These are phyloP conservation scores for Aquilaria agallochum DNA, from an alignment of 441 rosid species.

Conservation along the genomic window DNA sequence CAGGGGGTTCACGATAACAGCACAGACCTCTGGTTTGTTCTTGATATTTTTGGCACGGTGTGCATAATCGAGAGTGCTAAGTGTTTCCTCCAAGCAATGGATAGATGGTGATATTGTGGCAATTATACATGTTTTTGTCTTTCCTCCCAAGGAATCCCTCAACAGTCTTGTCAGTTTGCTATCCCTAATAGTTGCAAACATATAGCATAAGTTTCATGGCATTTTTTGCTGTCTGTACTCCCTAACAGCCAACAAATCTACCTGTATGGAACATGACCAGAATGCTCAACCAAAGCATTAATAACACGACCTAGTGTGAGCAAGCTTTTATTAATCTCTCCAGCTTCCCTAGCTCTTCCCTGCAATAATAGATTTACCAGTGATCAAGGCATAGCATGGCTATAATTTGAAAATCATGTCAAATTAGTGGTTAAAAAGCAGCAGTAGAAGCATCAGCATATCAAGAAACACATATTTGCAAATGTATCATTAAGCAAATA, in stretches of 20 bases:
- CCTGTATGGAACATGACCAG: constrained; percentile 98
- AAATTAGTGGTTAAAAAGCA: neutral
- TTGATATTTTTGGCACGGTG: constrained; percentile 97
- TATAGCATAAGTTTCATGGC: constrained; percentile 1
- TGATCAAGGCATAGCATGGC: constrained; percentile 11
- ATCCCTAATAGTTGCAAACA: constrained; percentile 50
- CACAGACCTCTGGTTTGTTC: constrained; percentile 91
- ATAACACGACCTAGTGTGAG: constrained; percentile 99
- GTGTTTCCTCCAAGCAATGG: constrained; percentile 95
- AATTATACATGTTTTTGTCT: constrained; percentile 96
- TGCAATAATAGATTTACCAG: constrained; percentile 33
- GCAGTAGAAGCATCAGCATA: neutral
- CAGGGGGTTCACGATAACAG: neutral
- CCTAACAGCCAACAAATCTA: constrained; percentile 16
- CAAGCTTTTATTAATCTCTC: constrained; percentile 98
- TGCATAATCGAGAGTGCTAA: constrained; percentile 96
- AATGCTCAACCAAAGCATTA: constrained; percentile 95
- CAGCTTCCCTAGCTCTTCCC: constrained; percentile 99
- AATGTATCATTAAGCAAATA: constrained; percentile 3
- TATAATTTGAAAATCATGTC: constrained; percentile 1
- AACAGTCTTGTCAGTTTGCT: constrained; percentile 91
- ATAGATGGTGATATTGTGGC: constrained; percentile 96
- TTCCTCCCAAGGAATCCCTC: constrained; percentile 99
- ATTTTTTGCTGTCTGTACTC: neutral
- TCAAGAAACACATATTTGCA: constrained; percentile 3